Base-by-base conservation (phyloP, 495 filamentous ascomycete species). In the Acidomyces sp. region DNA sequence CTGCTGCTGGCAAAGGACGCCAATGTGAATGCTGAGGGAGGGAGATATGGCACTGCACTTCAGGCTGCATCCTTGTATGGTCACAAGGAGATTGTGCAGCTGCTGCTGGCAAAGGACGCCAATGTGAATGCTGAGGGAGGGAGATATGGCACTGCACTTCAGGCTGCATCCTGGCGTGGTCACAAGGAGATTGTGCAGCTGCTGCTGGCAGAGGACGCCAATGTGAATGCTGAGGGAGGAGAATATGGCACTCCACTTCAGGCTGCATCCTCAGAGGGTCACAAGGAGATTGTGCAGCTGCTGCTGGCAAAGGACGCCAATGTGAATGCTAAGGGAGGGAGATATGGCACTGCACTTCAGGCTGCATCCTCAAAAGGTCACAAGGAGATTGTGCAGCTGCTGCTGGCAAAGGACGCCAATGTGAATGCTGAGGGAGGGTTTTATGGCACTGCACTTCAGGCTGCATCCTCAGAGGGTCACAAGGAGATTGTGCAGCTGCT, bases 231-330 rank as follows among this genome's bases (percentile, higher is more conserved):
- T 7, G 16, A 52, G 33, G 53, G 35, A 11, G 41, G 47, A 19
- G 1, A 34, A 5, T 41, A 48, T 23, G 53, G 53, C 26, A 52
- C 28, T 35, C 47, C 53, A 3, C 53, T 56, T 0, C 53, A 48
- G 43, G 42, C 32, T 5, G 49, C 46, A 3, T 43, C 34, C n/a
- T 7, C 3, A 9, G 4, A 15, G 26, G 49, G 46, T 12, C 21
- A 52, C 27, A 18, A 38, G 27, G 34, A 26, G 6, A 29, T 49
- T 13, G 34, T 49, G 6, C 20, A 36, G 5, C 37, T 49, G 24
- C 41, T 52, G 13, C 25, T 49, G n/a, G n/a, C n/a, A n/a, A n/a
- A n/a, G n/a, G n/a, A n/a, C n/a, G n/a, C n/a, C n/a, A n/a, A n/a
- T n/a, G n/a, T n/a, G n/a, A n/a, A n/a, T n/a, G n/a, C n/a, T n/a